Percentiles rank a stretch among this genome's conserved stretches.
Evolutionary conservation across 2,329 filamentous ascomycete species (phyloP).

Genomic region (Allantophomopsis cytisporea): DNA sequence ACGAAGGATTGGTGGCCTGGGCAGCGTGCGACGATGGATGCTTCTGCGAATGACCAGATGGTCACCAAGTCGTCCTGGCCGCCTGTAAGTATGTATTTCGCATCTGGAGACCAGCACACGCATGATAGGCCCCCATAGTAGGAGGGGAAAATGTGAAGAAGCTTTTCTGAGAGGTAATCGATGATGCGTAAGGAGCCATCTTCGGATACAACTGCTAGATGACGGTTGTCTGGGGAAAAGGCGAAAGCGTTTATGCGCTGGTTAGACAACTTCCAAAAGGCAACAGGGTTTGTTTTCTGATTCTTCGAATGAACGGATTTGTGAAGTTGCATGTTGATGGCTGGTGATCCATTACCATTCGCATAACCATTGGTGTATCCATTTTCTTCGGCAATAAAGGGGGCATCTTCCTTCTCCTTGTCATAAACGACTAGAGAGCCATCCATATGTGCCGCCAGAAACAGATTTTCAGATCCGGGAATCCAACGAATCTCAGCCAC

Average conservation of each 20-base stretch:
- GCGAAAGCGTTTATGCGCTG: slow-evolving; percentile 83
- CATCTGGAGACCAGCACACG: slow-evolving; percentile 95
- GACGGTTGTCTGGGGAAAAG: slow-evolving; percentile 79
- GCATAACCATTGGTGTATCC: slow-evolving; percentile 14
- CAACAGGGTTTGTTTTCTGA: slow-evolving; percentile 85
- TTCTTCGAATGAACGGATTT: slow-evolving; percentile 92
- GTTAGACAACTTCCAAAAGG: slow-evolving; percentile 84
- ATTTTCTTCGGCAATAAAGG: slow-evolving; percentile 60
- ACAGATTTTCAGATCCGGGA: slow-evolving; percentile 84
- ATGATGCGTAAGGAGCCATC: slow-evolving; percentile 83
- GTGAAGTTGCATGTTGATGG: slow-evolving; percentile 44
- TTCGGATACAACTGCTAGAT: slow-evolving; percentile 82
- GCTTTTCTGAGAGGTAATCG: slow-evolving; percentile 78
- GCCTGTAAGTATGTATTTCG: slow-evolving; percentile 88
- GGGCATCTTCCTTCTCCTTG: slow-evolving; percentile 86
- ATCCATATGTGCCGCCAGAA: slow-evolving; percentile 85
- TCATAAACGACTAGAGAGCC: slow-evolving; percentile 88
- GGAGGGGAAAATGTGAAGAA: slow-evolving; percentile 76
- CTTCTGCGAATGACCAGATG: slow-evolving; percentile 85
- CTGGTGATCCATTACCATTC: slow-evolving; percentile 15
- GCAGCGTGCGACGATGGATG: slow-evolving; percentile 76
- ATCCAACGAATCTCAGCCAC: slow-evolving; percentile 88
- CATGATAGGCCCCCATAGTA: slow-evolving; percentile 92
- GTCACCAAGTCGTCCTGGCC: slow-evolving; percentile 93
- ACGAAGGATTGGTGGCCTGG: slow-evolving; percentile 96